Conservation (phyloP, 805 yeast genomes). For the Teunomyces stri region DNA sequence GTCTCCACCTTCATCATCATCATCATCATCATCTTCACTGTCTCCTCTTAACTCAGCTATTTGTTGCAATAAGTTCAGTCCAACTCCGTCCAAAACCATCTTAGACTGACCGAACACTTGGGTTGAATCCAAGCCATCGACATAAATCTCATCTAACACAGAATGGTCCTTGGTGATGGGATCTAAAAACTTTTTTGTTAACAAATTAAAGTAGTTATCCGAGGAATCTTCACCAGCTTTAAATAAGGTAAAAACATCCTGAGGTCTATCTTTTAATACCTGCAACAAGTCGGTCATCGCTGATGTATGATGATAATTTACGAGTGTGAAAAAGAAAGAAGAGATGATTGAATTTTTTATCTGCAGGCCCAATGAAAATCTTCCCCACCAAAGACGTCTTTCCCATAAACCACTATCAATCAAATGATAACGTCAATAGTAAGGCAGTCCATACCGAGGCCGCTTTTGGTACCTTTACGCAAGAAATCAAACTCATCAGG, state of each 20-base stretch:
- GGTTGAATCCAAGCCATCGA: slow-evolving; percentile 83
- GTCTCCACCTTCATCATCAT: slow-evolving; percentile 15
- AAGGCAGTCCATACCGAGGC: neutral
- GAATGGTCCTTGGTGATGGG: slow-evolving; percentile 55
- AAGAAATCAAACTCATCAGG: slow-evolving; percentile 50
- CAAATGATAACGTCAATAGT: neutral
- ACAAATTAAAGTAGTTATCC: slow-evolving; percentile 22
- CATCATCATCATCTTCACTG: slow-evolving; percentile 16
- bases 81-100: slow-evolving; percentile 75
- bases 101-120: slow-evolving; percentile 95
- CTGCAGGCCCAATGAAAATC: slow-evolving; percentile 1
- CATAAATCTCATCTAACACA: slow-evolving; percentile 74
- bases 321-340: slow-evolving; percentile 3
- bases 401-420: neutral
- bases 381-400: neutral
- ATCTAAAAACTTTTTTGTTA: slow-evolving; percentile 54
- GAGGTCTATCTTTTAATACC: slow-evolving; percentile 21
- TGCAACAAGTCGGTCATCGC: slow-evolving; percentile 23
- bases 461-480: neutral
- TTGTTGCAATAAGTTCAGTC: slow-evolving; percentile 59
- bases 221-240: slow-evolving; percentile 9
- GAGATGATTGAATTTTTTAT: slow-evolving; percentile 7
- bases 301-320: neutral
- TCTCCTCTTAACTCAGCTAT: slow-evolving; percentile 26
- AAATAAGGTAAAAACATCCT: slow-evolving; percentile 21